phyloP scores from a whole-genome alignment of 2,329 filamentous ascomycete species.

The Pezicula neosporulosa region DNA sequence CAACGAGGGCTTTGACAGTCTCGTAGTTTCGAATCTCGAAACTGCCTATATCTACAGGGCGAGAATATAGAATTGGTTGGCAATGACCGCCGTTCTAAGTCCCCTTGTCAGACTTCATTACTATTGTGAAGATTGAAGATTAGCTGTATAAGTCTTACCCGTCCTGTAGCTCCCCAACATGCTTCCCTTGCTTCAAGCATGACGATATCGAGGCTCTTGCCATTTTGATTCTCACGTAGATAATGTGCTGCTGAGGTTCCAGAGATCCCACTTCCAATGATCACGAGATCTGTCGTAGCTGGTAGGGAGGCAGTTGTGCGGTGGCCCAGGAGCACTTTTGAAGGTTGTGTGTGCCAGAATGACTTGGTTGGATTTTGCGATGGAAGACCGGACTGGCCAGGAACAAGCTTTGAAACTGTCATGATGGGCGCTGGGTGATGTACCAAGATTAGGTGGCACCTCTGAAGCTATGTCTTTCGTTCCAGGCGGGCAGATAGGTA shows the following conservation, averaged over 20 bases:
- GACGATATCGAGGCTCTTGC: constrained; percentile 50
- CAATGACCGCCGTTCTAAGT: constrained; percentile 69
- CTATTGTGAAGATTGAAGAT: no score
- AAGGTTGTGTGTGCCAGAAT: constrained; percentile 73
- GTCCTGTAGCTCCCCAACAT: constrained; percentile 78
- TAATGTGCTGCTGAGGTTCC: constrained; percentile 67
- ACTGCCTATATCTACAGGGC: constrained; percentile 55
- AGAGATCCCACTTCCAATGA: constrained; percentile 75
- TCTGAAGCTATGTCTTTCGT: no score
- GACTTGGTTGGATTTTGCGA: constrained; percentile 57
- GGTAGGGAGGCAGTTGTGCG: constrained; percentile 64
- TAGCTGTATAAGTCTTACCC: constrained; percentile 44
- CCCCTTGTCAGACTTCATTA: not conserved
- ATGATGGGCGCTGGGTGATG: constrained; percentile 4
- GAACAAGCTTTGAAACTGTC: constrained; percentile 6
- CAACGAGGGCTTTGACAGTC: constrained; percentile 55
- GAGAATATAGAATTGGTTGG: constrained; percentile 67
- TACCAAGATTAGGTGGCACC: no score
- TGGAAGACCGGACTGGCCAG: constrained; percentile 43
- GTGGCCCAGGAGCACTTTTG: constrained; percentile 59
- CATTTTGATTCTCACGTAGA: constrained; percentile 43
- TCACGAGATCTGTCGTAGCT: constrained; percentile 59
- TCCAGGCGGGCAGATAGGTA: no score
- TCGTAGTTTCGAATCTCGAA: constrained; percentile 72
- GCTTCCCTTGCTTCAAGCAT: constrained; percentile 77